Conservation (phyloP, 805 yeast species). For the Lachancea fermentati region DNA sequence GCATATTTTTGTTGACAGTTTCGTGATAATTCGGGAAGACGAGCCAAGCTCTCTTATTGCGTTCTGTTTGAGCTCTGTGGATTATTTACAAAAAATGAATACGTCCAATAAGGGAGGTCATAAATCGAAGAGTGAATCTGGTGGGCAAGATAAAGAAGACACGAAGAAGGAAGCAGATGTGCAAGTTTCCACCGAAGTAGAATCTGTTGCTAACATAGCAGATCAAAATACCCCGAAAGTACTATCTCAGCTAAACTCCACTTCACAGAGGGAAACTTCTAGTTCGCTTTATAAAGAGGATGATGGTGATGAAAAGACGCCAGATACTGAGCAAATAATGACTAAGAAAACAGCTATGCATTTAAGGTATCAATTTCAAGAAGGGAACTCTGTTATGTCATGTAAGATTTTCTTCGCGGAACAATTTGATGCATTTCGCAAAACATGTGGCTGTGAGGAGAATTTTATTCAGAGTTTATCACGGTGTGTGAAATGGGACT, state of each 20-base stretch:
- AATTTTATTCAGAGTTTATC: constrained; percentile 84
- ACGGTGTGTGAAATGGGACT: constrained; percentile 92
- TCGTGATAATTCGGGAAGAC: constrained; percentile 89
- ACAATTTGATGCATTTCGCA: constrained; percentile 90
- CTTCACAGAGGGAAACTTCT: not conserved
- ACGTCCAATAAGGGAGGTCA: constrained; percentile 10
- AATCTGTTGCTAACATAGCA: not conserved
- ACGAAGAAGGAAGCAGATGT: not conserved
- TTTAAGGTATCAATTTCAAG: constrained; percentile 85
- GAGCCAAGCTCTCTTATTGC: constrained; percentile 95
- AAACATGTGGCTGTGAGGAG: constrained; percentile 71
- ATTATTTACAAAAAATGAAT: constrained; percentile 63
- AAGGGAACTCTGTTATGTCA: constrained; percentile 73
- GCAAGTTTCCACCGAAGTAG: not conserved
- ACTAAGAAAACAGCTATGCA: constrained; percentile 82
- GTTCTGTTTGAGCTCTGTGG: constrained; percentile 81
- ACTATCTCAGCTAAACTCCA: not conserved
- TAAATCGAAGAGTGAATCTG: not conserved
- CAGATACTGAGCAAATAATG: constrained; percentile 59
- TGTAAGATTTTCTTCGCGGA: constrained; percentile 95
- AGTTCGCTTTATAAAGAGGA: not conserved
- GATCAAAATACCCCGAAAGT: not conserved
- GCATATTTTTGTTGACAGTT: constrained; percentile 89
- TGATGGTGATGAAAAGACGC: constrained; percentile 4
- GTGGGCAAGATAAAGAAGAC: not conserved